Base-by-base conservation (phyloP, 1,284 basidiomycete species). In the Rhodotorula sp. region DNA sequence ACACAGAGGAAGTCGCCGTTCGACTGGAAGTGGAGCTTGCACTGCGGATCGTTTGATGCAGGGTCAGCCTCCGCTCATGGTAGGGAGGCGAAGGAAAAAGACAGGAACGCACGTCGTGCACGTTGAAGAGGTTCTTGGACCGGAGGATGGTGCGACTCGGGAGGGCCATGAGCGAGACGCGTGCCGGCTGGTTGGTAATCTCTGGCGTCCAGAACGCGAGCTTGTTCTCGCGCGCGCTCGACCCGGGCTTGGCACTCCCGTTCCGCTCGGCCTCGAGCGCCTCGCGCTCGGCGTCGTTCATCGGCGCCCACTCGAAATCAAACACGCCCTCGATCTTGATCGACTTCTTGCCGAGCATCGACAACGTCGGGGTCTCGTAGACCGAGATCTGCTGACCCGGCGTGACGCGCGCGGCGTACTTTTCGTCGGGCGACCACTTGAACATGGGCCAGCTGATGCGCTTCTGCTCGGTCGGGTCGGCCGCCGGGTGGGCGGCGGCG, bases 301-400 rank as follows among this genome's bases (percentile, higher is more conserved):
- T 87, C 48, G 97, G 97, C 79, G 93, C 94, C 97, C 97, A 99
- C 84, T 99, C 97, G 82, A 99, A 99, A 84, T 99, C 97, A 76
- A 95, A 87, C 51, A 99, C 96, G 34, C 96, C 97, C 79, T 99
- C 95, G 71, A 99, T 92, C 85, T 98, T 98, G 83, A 99, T 85
- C 78, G 91, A 93, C 85, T 98, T 99, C 85, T 97, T 98, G 79
- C 93, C 96, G 72, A 98, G 87, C 65, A 99, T 85, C 78, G 90
- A 89, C 94, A 99, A 97, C 71, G 87, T 87, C 20, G 97, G 97
- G 67, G 96, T 87, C 83, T 97, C 93, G 83, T 99, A 95, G 62
- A 99, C 90, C 80, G 93, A 94, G 83, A 99, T 98, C 83, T 92
- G 91, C 80, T 92, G 89, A 47, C 93, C 93, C 43, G 91, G 89